These are phyloP conservation scores for Cornus suecica DNA, from an alignment of 148 eudicot species.

Conservation along the genomic window DNA sequence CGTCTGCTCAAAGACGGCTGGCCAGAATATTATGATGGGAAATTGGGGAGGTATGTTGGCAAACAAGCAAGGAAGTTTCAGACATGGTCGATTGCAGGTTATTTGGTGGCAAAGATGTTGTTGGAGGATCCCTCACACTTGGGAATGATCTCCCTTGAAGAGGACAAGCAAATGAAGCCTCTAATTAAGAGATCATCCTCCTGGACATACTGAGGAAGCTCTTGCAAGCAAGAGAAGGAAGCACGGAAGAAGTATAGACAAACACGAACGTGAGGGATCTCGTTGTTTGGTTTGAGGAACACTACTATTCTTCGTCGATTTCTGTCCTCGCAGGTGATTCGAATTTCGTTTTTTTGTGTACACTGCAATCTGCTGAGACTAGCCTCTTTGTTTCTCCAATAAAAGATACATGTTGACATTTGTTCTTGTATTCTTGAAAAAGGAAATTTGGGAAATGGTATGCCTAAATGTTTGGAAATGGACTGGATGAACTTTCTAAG, in stretches of 20 bases:
- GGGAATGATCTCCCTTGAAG: slow-evolving; percentile 78
- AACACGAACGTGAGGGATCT: neutral
- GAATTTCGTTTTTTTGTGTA: slow-evolving; percentile 26
- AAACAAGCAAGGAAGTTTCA: slow-evolving; percentile 74
- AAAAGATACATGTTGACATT: slow-evolving; percentile 13
- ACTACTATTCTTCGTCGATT: slow-evolving; percentile 6
- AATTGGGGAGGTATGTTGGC: slow-evolving; percentile 61
- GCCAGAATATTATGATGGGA: slow-evolving; percentile 87
- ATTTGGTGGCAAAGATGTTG: slow-evolving; percentile 83
- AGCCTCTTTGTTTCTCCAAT: slow-evolving; percentile 15
- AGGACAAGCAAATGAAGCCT: slow-evolving; percentile 66
- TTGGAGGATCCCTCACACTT: slow-evolving; percentile 80
- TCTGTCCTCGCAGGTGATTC: slow-evolving; percentile 5
- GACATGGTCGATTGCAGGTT: slow-evolving; percentile 87
- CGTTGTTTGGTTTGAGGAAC: neutral
- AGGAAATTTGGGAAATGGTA: neutral
- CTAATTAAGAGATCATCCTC: slow-evolving; percentile 68
- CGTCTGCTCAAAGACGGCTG: slow-evolving; percentile 70
- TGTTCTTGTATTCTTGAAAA: neutral
- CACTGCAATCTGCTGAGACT: slow-evolving; percentile 28
- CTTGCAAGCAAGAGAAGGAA: neutral
- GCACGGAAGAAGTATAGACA: neutral
- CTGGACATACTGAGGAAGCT: slow-evolving; percentile 53
- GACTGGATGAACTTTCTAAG: neutral
- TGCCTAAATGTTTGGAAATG: neutral